Evolutionary conservation across 2,329 filamentous ascomycete species (phyloP).

Genomic region (Cadophora sp.): DNA sequence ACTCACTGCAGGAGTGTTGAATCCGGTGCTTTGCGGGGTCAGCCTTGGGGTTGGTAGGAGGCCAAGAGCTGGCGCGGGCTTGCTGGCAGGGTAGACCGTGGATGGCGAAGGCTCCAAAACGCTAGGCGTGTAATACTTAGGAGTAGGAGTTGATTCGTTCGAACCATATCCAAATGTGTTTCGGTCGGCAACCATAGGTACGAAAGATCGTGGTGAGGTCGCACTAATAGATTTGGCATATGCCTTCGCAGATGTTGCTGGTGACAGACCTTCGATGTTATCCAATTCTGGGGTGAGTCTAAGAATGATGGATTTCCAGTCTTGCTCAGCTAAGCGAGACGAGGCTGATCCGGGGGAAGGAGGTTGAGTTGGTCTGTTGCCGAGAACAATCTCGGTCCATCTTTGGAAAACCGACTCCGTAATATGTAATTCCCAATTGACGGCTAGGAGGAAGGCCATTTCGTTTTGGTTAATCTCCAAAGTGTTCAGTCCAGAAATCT

Average conservation of each 20-base stretch:
- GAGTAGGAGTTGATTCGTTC: slow-evolving; percentile 50
- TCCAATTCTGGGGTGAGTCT: slow-evolving; percentile 63
- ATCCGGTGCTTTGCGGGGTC: slow-evolving; percentile 61
- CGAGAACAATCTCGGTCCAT: slow-evolving; percentile 92
- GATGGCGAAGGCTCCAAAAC: slow-evolving; percentile 59
- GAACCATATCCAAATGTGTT: slow-evolving; percentile 48
- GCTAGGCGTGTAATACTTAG: slow-evolving; percentile 52
- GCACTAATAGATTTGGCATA: slow-evolving; percentile 34
- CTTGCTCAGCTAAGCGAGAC: slow-evolving; percentile 42
- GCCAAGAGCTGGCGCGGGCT: slow-evolving; percentile 59
- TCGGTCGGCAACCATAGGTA: slow-evolving; percentile 52
- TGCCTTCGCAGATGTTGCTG: slow-evolving; percentile 39
- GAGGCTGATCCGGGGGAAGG: slow-evolving; percentile 56
- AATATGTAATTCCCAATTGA: slow-evolving; percentile 95
- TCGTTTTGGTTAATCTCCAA: slow-evolving; percentile 97
- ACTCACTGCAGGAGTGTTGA: slow-evolving; percentile 66
- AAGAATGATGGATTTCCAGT: slow-evolving; percentile 66
- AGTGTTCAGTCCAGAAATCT: slow-evolving; percentile 95
- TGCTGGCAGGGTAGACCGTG: slow-evolving; percentile 53
- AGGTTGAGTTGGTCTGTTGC: slow-evolving; percentile 69
- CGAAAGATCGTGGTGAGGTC: slow-evolving; percentile 46
- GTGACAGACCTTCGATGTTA: slow-evolving; percentile 62
- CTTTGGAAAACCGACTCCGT: slow-evolving; percentile 86
- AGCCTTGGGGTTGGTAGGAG: slow-evolving; percentile 65
- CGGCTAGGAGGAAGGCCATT: slow-evolving; percentile 85